Evolutionary conservation across 176 grass and related monocot species (phyloP), one percentile per base, ranked within the genome.

Genomic region (Puccinellia tenuiflora): DNA sequence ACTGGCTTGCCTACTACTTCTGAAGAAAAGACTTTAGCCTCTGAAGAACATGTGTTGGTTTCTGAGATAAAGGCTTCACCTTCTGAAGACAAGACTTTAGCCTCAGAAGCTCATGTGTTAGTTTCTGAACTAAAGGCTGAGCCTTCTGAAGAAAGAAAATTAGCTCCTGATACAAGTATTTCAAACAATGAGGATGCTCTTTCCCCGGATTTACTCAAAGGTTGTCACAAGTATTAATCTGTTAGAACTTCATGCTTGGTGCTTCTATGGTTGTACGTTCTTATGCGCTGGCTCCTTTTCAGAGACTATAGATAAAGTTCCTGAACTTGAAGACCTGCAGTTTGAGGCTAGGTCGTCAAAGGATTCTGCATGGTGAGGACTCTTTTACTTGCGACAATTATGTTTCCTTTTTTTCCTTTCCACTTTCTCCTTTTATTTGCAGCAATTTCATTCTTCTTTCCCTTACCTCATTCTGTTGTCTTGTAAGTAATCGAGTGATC

Each of bases 331-430:
- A 63, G 71, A 92, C 21, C 29, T 99, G 85, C 84, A 96, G 77
- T 99, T 99, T 88, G 97, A 99, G 78, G 97, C 97, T 47, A 99
- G 79, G 76, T 99, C 97, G 76, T 65, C 84, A 77, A 95, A 78
- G 75, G 97, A 99, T 85, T 85, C 56, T 38, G 97, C 97, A 62
- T 99, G 97, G 97, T 99, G 85, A 67, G n/a, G 4, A 76, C 43
- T 24, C 67, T 83, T 87, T 59, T 87, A 81, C 71, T 62, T 56
- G 53, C 24, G 52, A 53, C 55, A 66, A 46, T 55, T 48, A 9
- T 85, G 5, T 33, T 33, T 24, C 16, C 52, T 68, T 77, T 57
- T 2, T 2, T 9, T 11, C 25, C 0, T 38, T 34, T 66, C 46
- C 40, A 39, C n/a, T 43, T 76, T 55, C 30, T 40, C 13, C 12